Evolutionary conservation across 2,329 filamentous ascomycete genomes (phyloP).

Genomic region (Parascedosporium putredinis): DNA sequence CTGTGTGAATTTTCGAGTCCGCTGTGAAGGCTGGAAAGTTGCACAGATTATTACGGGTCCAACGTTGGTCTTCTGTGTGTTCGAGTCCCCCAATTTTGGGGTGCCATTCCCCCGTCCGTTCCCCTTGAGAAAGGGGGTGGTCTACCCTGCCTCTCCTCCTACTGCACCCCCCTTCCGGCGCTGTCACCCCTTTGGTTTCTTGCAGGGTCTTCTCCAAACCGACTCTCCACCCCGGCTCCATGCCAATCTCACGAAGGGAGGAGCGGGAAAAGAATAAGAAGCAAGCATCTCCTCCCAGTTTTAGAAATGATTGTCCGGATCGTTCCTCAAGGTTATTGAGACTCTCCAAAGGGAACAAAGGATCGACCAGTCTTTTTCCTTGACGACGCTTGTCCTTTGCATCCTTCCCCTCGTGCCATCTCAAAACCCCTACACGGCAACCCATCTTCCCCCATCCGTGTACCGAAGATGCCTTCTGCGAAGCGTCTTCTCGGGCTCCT

Average conservation of each 20-base stretch:
- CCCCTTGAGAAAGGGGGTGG: too few relatives aligned
- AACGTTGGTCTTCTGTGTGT: too few relatives aligned
- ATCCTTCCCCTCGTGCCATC: not conserved
- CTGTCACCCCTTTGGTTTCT: too few relatives aligned
- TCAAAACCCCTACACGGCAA: too few relatives aligned
- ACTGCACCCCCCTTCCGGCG: too few relatives aligned
- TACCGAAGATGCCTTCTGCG: not conserved
- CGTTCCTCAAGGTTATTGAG: not conserved
- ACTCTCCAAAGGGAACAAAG: constrained; percentile 1
- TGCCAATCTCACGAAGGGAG: not conserved
- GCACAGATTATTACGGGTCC: too few relatives aligned
- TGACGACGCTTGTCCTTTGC: not conserved
- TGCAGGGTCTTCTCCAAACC: not conserved
- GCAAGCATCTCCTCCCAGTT: not conserved
- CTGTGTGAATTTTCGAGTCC: too few relatives aligned
- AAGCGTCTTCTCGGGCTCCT: constrained; percentile 6
- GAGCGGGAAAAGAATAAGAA: not conserved
- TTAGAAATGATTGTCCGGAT: constrained; percentile 3
- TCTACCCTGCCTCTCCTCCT: too few relatives aligned
- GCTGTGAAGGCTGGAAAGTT: too few relatives aligned
- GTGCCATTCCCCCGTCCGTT: too few relatives aligned
- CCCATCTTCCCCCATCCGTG: not conserved
- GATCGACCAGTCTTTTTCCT: not conserved
- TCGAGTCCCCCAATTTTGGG: too few relatives aligned
- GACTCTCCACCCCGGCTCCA: not conserved